Base-by-base conservation (phyloP, 1,139 yeast species). In the Blastobotrys ciferrii region DNA sequence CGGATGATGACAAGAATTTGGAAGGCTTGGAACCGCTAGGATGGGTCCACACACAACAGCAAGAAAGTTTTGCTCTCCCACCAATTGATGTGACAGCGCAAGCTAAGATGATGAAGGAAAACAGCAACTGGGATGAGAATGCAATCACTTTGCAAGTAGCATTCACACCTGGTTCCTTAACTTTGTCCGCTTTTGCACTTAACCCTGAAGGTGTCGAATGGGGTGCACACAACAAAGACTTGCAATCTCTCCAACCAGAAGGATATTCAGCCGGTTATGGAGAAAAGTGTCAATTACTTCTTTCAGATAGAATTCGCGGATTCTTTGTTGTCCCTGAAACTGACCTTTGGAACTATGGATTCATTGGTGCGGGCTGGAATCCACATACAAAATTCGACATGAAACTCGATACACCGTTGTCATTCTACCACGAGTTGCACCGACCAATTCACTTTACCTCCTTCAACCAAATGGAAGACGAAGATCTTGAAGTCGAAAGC, bases 311-410 rank as follows among this genome's bases (percentile, higher is more conserved):
- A 50, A 76, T 88, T 47, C 75, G 77, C 63, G 98, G 98, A 3
- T 84, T 82, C 53, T 91, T 87, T 66, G 67, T 87, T 69, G 95
- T 89, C 1, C 98, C 99, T 1, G 84, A 80, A 33, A 85, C 85
- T 42, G 82, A 81, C 49, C 65, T 89, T 32, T 92, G 99, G 98
- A 92, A 92, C 65, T 89, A 85, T 64, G 78, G 94, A 2, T 92
- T 94, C 61, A 76, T 88, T 69, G 95, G 97, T 2, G 84, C 95
- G 1, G 77, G 86, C 11, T 94, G 95, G 84, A 82, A 78, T 58
- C 71, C 81, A 2, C 77, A 77, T 32, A 67, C 78, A 47, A 73
- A 71, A n/a, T 88, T 77, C 59, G 80, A 73, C 15, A 64, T 91
- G 64, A 87, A 85, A 64, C 60, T 86, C 45, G 97, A 87, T 61